phyloP scores from a whole-genome alignment of 2,329 filamentous ascomycete species.

The Alternaria triticina region DNA sequence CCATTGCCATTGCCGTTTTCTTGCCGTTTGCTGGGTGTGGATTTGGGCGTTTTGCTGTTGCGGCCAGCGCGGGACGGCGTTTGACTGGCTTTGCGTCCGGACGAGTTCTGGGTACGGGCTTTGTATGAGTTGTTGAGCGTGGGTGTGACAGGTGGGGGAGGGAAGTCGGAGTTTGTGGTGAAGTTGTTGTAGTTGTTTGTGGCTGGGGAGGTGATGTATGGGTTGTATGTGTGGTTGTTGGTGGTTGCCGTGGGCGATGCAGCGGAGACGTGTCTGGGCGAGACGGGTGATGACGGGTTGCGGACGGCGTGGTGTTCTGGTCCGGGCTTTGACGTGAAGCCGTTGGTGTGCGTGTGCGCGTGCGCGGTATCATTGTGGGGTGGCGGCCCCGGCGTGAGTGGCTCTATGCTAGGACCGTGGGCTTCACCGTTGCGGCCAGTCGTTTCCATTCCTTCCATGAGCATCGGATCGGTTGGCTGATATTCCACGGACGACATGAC shows the following conservation, averaged over 20 bases:
- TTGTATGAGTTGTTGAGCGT: slow-evolving; percentile 8
- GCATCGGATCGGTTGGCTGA: slow-evolving; percentile 18
- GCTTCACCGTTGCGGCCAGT: slow-evolving; percentile 14
- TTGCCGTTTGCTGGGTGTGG: slow-evolving; percentile 24
- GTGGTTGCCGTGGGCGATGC: slow-evolving; percentile 16
- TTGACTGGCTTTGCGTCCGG: slow-evolving; percentile 28
- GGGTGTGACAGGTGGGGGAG: slow-evolving; percentile 25
- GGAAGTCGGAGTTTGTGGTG: slow-evolving; percentile 31
- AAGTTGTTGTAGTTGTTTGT: slow-evolving; percentile 30
- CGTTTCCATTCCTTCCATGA: slow-evolving; percentile 24
- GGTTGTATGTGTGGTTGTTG: slow-evolving; percentile 15
- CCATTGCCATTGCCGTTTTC: slow-evolving; percentile 29
- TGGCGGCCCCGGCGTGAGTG: slow-evolving; percentile 35
- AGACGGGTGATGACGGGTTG: slow-evolving; percentile 28
- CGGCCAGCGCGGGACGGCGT: slow-evolving; percentile 26
- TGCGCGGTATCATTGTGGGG: slow-evolving; percentile 13
- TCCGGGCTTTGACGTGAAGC: slow-evolving; percentile 12
- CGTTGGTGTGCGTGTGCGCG: slow-evolving; percentile 17
- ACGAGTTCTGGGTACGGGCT: slow-evolving; percentile 13
- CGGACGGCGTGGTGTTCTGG: slow-evolving; percentile 17
- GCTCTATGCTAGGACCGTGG: slow-evolving; percentile 31
- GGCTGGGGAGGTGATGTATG: slow-evolving; percentile 17
- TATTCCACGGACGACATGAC: slow-evolving; percentile 46
- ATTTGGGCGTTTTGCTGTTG: slow-evolving; percentile 40
- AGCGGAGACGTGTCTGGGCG: slow-evolving; percentile 21